Conservation (phyloP, 768 basidiomycete genomes). For the Xanthoconium purpureum region DNA sequence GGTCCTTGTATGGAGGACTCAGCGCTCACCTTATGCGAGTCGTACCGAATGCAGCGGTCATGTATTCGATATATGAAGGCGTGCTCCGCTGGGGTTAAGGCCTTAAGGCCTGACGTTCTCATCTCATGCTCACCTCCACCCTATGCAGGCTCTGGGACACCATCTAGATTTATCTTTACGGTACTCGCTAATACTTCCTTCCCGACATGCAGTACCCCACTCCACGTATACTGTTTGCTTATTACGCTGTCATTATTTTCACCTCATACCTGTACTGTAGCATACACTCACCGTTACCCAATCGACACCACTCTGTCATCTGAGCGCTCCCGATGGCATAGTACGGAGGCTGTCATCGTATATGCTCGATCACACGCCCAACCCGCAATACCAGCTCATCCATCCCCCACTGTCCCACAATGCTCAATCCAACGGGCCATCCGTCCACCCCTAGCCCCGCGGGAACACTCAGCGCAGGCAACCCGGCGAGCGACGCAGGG, state of each 20-base stretch:
- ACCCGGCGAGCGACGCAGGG: conserved; percentile 85
- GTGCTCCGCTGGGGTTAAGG: conserved; percentile 56
- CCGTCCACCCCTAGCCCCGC: conserved; percentile 45
- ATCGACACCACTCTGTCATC: conserved; percentile 22
- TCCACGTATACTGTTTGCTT: conserved; percentile 11
- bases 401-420: conserved; percentile 87
- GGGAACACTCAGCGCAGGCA: conserved; percentile 81
- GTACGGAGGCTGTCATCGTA: conserved; percentile 4
- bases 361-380: conserved; percentile 44
- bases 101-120: not conserved
- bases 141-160: not conserved
- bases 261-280: conserved; percentile 20
- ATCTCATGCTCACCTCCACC: not conserved
- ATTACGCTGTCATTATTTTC: conserved; percentile 16
- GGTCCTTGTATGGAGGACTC: conserved; percentile 86
- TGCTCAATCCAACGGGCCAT: conserved; percentile 82
- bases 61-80: conserved; percentile 95
- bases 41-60: conserved; percentile 94
- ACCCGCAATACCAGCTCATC: conserved; percentile 59
- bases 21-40: conserved; percentile 95
- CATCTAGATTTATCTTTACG: conserved; percentile 17
- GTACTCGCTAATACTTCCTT: conserved; percentile 12
- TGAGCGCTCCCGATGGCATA: too few species aligned
- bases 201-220: conserved; percentile 6
- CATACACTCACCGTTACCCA: conserved; percentile 21